These are phyloP conservation scores for Raddia distichophylla DNA, from an alignment of 176 grass and related monocot genomes.

Conservation along the genomic window DNA sequence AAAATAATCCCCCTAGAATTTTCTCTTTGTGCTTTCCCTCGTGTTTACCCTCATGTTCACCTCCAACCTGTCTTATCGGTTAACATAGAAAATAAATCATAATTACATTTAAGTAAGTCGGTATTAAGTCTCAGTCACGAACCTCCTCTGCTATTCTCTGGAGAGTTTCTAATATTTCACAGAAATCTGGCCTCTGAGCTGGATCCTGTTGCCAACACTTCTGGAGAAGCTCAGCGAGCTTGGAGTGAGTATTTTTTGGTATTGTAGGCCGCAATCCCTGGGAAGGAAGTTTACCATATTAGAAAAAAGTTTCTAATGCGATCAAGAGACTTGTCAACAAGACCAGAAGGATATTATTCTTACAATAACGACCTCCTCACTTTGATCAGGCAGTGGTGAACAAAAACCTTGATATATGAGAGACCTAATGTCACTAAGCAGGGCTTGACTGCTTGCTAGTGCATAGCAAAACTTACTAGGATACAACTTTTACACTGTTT, in stretches of 20 bases:
- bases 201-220: constrained; percentile 85
- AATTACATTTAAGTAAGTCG: not conserved
- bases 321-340: not conserved
- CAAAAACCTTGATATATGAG: not conserved
- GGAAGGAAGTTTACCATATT: constrained; percentile 22
- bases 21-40: constrained; percentile 75
- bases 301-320: not conserved
- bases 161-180: constrained; percentile 68
- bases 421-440: not conserved
- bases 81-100: constrained; percentile 15
- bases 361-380: not conserved
- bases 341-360: not conserved
- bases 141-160: constrained; percentile 77
- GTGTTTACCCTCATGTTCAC: constrained; percentile 61
- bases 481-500: not conserved
- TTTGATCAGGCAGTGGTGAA: not conserved
- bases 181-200: constrained; percentile 65
- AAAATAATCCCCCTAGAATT: constrained; percentile 66
- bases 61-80: constrained; percentile 56
- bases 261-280: constrained; percentile 92
- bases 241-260: constrained; percentile 74
- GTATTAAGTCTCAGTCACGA: constrained; percentile 16
- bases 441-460: not conserved
- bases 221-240: constrained; percentile 77
- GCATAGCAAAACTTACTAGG: not conserved